Percentiles rank a stretch among this genome's conserved stretches.
These are phyloP conservation scores for Fusarium neocosmosporiellum DNA, from an alignment of 2,329 filamentous ascomycete species.

Conservation along the genomic window DNA sequence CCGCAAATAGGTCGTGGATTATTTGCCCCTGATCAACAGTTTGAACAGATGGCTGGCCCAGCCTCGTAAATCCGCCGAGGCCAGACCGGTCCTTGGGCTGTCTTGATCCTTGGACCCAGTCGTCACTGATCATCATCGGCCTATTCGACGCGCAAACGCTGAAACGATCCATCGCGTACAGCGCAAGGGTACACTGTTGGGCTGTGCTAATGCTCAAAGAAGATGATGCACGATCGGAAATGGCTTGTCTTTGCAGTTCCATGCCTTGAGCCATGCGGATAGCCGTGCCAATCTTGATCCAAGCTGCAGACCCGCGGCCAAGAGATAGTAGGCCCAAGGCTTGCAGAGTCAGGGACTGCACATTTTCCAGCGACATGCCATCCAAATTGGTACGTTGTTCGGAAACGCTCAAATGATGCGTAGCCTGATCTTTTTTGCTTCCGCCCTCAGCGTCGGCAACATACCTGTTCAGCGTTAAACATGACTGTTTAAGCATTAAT, in stretches of 20 bases:
- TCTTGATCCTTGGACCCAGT: neutral
- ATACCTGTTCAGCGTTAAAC: neutral
- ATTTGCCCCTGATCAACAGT: neutral
- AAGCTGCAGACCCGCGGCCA: slow-evolving; percentile 13
- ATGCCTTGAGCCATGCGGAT: slow-evolving; percentile 25
- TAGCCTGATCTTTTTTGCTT: neutral
- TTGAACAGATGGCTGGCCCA: neutral
- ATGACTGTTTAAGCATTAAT: neutral
- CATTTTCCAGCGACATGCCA: slow-evolving; percentile 7
- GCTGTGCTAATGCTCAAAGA: neutral
- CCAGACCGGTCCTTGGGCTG: neutral
- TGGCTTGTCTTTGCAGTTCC: slow-evolving; percentile 10
- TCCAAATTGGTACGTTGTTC: neutral
- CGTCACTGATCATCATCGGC: slow-evolving; percentile 19
- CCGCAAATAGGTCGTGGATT: slow-evolving; percentile 5
- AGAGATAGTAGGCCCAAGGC: slow-evolving; percentile 4
- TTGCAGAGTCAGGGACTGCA: slow-evolving; percentile 14
- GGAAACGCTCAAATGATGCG: slow-evolving; percentile 14
- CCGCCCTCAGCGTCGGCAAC: neutral
- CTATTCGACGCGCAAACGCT: slow-evolving; percentile 22
- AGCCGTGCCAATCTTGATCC: slow-evolving; percentile 24
- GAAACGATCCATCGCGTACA: slow-evolving; percentile 22
- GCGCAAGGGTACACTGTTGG: slow-evolving; percentile 2
- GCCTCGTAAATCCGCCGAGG: neutral
- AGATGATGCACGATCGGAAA: neutral